A percentile compares a stretch with the other conserved stretches of the same genome.
Evolutionary conservation across 75 land plant species (phyloP).

Genomic region (Picea sitchensis): DNA sequence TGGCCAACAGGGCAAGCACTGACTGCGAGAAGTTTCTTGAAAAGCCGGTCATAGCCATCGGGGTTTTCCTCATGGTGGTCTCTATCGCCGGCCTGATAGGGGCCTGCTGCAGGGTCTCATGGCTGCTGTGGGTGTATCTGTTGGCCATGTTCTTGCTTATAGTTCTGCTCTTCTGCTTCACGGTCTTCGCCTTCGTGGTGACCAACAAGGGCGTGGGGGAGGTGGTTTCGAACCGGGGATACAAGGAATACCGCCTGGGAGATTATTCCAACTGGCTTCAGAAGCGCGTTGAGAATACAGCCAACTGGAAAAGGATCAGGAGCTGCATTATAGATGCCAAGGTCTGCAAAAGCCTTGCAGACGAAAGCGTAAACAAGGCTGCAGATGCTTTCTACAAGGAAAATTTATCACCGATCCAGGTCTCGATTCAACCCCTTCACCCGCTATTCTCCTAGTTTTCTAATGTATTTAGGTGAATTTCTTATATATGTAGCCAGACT

Average conservation of each 20-base stretch:
- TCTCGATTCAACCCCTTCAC: background rate
- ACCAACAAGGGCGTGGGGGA: slow-evolving; percentile 39
- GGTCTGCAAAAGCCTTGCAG: slow-evolving; percentile 19
- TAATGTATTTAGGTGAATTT: background rate
- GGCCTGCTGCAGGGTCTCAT: slow-evolving; percentile 27
- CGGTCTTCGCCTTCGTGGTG: slow-evolving; percentile 38
- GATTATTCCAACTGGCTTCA: slow-evolving; percentile 46
- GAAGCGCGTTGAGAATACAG: slow-evolving; percentile 17
- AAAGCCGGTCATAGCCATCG: slow-evolving; percentile 37
- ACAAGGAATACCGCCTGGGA: slow-evolving; percentile 31
- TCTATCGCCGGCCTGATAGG: slow-evolving; percentile 36
- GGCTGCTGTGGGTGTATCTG: slow-evolving; percentile 34
- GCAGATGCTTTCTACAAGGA: slow-evolving; percentile 22
- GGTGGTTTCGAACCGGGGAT: slow-evolving; percentile 20
- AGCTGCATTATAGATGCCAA: slow-evolving; percentile 33
- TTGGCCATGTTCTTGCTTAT: slow-evolving; percentile 33
- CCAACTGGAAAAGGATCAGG: slow-evolving; percentile 29
- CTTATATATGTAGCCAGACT: too few relatives aligned
- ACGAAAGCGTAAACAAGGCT: background rate
- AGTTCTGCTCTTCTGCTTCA: slow-evolving; percentile 32
- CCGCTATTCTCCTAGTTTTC: background rate
- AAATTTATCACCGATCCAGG: slow-evolving; percentile 49
- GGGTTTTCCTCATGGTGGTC: slow-evolving; percentile 43
- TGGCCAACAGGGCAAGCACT: slow-evolving; percentile 20
- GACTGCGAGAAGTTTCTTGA: slow-evolving; percentile 56